A percentile compares a stretch with the other conserved stretches of the same genome.
phyloP scores from a whole-genome alignment of 441 rosid genomes.

The Theobroma grandiflorum region DNA sequence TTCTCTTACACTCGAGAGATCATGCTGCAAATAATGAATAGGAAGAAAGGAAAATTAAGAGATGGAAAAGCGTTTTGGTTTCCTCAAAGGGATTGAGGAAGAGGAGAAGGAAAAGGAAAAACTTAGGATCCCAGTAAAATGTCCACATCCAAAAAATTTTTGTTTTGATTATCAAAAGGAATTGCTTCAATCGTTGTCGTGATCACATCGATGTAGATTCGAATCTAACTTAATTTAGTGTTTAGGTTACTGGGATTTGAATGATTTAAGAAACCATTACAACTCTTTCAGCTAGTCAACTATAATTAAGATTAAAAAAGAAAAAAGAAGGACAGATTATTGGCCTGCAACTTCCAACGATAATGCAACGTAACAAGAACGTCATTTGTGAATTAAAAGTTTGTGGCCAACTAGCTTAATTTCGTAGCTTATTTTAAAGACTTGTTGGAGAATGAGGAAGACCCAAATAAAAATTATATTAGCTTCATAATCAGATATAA shows the following conservation, averaged over 20 bases:
- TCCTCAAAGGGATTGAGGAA: background rate
- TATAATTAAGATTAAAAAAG: background rate
- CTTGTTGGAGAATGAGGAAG: too few species aligned
- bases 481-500: too few species aligned
- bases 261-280: background rate
- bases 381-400: background rate
- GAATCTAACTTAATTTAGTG: background rate
- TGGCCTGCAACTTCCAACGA: background rate
- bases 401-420: too few species aligned
- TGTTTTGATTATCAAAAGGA: background rate
- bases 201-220: background rate
- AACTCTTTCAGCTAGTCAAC: background rate
- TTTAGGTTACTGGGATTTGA: slow-evolving; percentile 4
- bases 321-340: background rate
- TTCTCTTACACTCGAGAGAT: too few species aligned
- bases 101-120: background rate
- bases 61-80: background rate
- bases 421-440: too few species aligned
- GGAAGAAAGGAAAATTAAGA: too few species aligned
- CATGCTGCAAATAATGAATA: background rate
- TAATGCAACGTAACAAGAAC: background rate
- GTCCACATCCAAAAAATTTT: background rate
- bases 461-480: too few species aligned
- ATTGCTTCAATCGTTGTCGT: slow-evolving; percentile 25
- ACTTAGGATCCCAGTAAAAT: background rate